Evolutionary conservation across 2,329 filamentous ascomycete genomes (phyloP).

Genomic region (Alternaria ventricosa): DNA sequence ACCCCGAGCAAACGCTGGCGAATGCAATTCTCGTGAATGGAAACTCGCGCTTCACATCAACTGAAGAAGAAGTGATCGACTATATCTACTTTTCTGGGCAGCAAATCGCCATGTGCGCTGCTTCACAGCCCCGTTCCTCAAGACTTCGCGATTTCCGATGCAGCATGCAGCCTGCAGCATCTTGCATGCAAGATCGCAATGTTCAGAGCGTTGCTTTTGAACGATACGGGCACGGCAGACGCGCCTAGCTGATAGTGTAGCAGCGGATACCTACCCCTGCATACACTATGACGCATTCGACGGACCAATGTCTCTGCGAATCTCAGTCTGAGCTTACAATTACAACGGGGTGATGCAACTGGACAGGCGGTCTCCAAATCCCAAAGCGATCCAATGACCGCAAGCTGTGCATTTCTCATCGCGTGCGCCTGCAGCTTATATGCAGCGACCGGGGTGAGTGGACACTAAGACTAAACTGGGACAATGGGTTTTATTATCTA

Average conservation of each 20-base stretch:
- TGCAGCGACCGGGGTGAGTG: constrained; percentile 8
- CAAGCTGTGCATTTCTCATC: constrained; percentile 3
- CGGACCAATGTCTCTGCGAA: not conserved
- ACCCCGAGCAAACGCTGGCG: not conserved
- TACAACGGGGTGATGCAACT: constrained; percentile 8
- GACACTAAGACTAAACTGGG: constrained; percentile 21
- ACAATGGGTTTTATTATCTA: constrained; percentile 21
- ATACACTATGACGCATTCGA: not conserved
- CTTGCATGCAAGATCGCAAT: not conserved
- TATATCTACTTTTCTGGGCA: not conserved
- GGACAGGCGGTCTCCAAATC: constrained; percentile 6
- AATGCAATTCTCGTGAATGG: not conserved
- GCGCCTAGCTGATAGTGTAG: not conserved
- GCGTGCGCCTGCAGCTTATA: constrained; percentile 21
- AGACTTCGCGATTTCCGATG: constrained; percentile 3
- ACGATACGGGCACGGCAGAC: not conserved
- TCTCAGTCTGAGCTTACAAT: constrained; percentile 5
- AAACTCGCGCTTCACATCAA: not conserved
- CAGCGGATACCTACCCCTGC: not conserved
- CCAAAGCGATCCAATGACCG: constrained; percentile 14
- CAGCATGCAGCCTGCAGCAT: not conserved
- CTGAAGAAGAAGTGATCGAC: not conserved
- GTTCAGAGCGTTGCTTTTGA: not conserved
- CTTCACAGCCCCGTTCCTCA: not conserved
- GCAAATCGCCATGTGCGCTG: not conserved